Conservation (phyloP, 345 rosid species). For the Salix udensis region DNA sequence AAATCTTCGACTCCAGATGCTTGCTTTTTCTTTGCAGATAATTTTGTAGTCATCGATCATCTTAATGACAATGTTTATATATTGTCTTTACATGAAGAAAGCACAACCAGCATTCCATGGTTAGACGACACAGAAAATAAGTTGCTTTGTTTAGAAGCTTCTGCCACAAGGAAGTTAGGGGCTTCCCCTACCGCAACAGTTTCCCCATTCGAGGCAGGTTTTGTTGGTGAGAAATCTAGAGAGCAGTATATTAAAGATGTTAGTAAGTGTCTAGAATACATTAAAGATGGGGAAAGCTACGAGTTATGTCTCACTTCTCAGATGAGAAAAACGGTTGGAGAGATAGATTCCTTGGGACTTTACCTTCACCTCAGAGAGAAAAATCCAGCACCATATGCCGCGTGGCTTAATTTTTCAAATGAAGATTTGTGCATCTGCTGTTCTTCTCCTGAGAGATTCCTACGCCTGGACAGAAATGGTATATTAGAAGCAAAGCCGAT, state of each 20-base stretch:
- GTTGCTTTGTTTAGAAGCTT: conserved; percentile 44
- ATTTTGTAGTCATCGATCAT: conserved; percentile 73
- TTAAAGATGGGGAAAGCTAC: conserved; percentile 96
- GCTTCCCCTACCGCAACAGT: conserved; percentile 14
- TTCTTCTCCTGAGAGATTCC: conserved; percentile 94
- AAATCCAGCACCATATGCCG: conserved; percentile 94
- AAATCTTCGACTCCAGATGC: conserved; percentile 89
- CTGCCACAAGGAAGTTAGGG: conserved; percentile 23
- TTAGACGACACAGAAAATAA: conserved; percentile 61
- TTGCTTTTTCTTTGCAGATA: conserved; percentile 83
- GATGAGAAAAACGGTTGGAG: conserved; percentile 46
- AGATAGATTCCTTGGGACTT: conserved; percentile 64
- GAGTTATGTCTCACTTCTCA: conserved; percentile 90
- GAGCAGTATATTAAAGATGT: conserved; percentile 67
- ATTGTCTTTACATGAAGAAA: conserved; percentile 54
- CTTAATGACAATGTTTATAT: conserved; percentile 60
- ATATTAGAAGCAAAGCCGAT: conserved; percentile 82
- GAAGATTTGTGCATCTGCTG: conserved; percentile 67
- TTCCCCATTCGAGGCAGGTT: conserved; percentile 35
- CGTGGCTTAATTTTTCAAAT: conserved; percentile 81
- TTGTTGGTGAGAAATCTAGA: conserved; percentile 57
- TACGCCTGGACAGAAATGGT: conserved; percentile 64
- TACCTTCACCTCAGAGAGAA: conserved; percentile 76
- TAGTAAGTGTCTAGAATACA: conserved; percentile 60
- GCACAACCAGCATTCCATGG: conserved; percentile 40